Percentiles rank a stretch among this genome's conserved stretches.
Evolutionary conservation across 2,329 filamentous ascomycete genomes (phyloP).

Genomic region (Ceratocystis lukuohia): DNA sequence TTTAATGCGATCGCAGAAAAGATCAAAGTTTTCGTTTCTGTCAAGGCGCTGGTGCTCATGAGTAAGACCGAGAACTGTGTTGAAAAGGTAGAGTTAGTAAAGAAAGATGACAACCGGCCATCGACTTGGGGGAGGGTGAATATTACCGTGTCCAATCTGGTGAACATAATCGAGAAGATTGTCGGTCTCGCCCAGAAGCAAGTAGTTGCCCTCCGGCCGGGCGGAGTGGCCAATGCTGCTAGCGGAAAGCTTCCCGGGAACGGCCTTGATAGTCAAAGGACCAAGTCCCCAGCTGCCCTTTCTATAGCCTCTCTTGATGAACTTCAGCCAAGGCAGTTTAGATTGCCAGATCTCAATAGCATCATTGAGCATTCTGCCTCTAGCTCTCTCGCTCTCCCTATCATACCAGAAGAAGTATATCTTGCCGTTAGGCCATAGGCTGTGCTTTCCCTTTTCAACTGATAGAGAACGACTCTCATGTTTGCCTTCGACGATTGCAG

Average conservation of each 20-base stretch:
- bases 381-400: background rate
- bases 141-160: conserved; percentile 19
- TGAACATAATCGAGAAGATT: conserved; percentile 12
- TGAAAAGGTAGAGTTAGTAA: background rate
- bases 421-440: conserved; percentile 3
- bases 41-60: conserved; percentile 17
- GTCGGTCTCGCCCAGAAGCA: conserved; percentile 12
- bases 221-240: conserved; percentile 10
- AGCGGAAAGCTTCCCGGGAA: conserved; percentile 8
- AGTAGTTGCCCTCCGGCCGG: background rate
- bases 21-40: conserved; percentile 4
- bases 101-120: too few species aligned
- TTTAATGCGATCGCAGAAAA: conserved; percentile 12
- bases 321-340: conserved; percentile 16
- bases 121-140: background rate
- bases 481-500: background rate
- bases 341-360: conserved; percentile 15
- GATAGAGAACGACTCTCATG: conserved; percentile 2
- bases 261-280: conserved; percentile 4
- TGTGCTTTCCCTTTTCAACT: background rate
- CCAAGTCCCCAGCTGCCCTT: background rate
- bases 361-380: background rate
- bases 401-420: conserved; percentile 9
- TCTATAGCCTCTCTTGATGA: conserved; percentile 3
- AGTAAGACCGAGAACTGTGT: conserved; percentile 14